Evolutionary conservation across 2,329 filamentous ascomycete genomes (phyloP), one percentile per base, ranked within the genome.

Genomic region (Ustulina deusta): DNA sequence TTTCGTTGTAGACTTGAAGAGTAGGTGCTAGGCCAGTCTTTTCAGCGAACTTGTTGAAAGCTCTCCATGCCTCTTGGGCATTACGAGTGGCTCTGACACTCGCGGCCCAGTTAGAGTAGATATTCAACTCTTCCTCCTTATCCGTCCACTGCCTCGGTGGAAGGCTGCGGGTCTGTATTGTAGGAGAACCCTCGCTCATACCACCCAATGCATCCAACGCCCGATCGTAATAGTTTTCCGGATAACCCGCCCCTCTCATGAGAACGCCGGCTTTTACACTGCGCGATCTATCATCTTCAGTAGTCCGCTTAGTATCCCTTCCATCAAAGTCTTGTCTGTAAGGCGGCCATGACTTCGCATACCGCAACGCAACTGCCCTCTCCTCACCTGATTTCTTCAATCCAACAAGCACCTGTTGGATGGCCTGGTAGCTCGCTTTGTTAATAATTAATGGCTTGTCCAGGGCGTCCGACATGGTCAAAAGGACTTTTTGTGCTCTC

Each of bases 71-170:
- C 73, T 91, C 89, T 65, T 86, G 82, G 0, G 84, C 80, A 72
- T 90, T 89, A 27, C 89, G 83, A 5, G 89, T 90, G 0, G 88
- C 84, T 68, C 81, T 82, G 46, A 91, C 83, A 32, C 82, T 84
- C 65, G 85, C 84, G 40, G 86, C 86, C 88, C 89, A 91, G 5
- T 67, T 69, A 4, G 74, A 73, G 56, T 75, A 81, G 13, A 79
- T 77, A 74, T 78, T 85, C 72, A 72, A 60, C 20, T 65, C 73
- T n/a, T 77, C 69, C 3, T 69, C 64, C 0, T 69, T 44, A 3
- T 72, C 77, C 2, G 66, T 74, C 78, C 75, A 79, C 22, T 76
- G 71, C 11, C 67, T 77, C 1, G 79, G 80, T 3, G 76, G 65
- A 20, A 83, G 71, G 34, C 79, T 79, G 48, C 84, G 80, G 5